Evolutionary conservation across 2,329 filamentous ascomycete genomes (phyloP), one percentile per base, ranked within the genome.

Genomic region (Rachicladosporium sp.): DNA sequence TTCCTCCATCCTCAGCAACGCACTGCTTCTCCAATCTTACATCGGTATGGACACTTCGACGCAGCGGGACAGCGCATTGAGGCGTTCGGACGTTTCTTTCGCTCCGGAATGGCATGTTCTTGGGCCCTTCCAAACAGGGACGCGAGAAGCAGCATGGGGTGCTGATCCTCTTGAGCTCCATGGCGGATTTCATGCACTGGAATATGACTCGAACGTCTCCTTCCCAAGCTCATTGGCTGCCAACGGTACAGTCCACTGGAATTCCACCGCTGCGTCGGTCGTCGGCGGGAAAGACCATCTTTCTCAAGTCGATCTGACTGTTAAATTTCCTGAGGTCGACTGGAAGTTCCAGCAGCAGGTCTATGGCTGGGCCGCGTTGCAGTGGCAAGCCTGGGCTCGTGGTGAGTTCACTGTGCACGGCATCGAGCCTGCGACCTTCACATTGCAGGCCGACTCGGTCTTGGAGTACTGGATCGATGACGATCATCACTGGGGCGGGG

Each of bases 341-440:
- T 76, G 72, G 72, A 48, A 57, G 10, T 68, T 67, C 35, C 55
- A 75, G 32, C 68, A 69, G 45, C 55, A 61, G 9, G 57, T 75
- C 9, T 76, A 77, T 51, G 74, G 74, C 34, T 78, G 73, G 74
- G 61, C 71, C 35, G 70, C 69, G 11, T 56, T 72, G 9, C 73
- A 77, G 48, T 76, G 70, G 53, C 73, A 76, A 50, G 69, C 67
- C 6, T 78, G 73, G 73, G 62, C 65, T 19, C 63, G 72, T 36
- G 73, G 73, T 29, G 54, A 61, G 38, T 54, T 73, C n/a, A 52
- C 55, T 11, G 53, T 73, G 4, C 35, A 45, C 9, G 33, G 41
- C 11, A 44, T 44, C 15, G 57, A 58, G 7, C 50, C 56, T 21
- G 49, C 56, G 21, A 51, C 54, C 27, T 50, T 71, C 19, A 53